A percentile compares a stretch with the other conserved stretches of the same genome.
phyloP scores from a whole-genome alignment of 306 rosid genomes.

The Psophocarpus tetragonolobus region DNA sequence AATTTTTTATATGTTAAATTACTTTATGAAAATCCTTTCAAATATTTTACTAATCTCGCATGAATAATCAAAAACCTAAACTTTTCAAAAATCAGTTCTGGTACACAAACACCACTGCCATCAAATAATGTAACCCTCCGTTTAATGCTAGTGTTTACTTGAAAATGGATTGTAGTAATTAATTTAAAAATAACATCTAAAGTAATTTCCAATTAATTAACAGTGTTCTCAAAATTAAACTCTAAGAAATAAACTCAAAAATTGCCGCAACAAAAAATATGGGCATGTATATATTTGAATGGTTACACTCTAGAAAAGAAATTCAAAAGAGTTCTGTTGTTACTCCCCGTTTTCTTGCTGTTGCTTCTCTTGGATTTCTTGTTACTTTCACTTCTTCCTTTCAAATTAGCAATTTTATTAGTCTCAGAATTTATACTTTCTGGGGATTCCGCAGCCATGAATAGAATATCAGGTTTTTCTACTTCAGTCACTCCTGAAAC shows the following conservation, averaged over 20 bases:
- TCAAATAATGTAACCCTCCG: background rate
- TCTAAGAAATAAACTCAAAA: background rate
- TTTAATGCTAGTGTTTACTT: background rate
- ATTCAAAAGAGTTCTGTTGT: constrained; percentile 61
- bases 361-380: constrained; percentile 57
- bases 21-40: background rate
- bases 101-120: background rate
- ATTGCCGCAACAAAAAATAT: background rate
- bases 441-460: constrained; percentile 55
- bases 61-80: background rate
- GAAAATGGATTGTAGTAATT: background rate
- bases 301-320: constrained; percentile 73
- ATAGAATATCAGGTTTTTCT: constrained; percentile 44
- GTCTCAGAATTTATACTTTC: constrained; percentile 66
- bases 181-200: background rate
- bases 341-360: constrained; percentile 41
- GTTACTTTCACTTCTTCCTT: constrained; percentile 42
- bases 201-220: background rate
- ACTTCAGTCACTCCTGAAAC: constrained; percentile 58
- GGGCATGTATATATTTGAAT: background rate
- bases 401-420: constrained; percentile 36
- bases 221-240: background rate
- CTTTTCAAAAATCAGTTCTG: background rate
- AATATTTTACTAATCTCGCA: background rate
- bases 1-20: background rate